A percentile compares a stretch with the other conserved stretches of the same genome.
Conservation (phyloP, 441 rosid species). For the Pelargonium myrrhifolium region DNA sequence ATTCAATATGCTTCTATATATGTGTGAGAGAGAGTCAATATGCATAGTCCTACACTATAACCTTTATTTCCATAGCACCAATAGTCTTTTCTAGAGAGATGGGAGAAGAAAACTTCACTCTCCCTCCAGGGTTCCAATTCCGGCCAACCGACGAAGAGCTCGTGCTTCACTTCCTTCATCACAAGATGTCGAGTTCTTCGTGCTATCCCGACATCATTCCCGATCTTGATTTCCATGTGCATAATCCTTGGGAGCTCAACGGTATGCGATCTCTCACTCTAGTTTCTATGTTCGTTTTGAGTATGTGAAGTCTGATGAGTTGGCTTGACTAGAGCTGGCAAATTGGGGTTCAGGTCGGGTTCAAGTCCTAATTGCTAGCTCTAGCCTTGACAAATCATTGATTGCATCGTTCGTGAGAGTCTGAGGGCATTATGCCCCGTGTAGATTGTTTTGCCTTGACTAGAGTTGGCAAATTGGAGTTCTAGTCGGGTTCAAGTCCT, state of each 20-base stretch:
- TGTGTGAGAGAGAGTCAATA: neutral
- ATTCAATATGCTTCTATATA: neutral
- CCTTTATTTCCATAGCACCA: neutral
- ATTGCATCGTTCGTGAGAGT: no score
- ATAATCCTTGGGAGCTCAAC: constrained; percentile 38
- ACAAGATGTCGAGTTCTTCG: constrained; percentile 24
- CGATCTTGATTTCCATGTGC: constrained; percentile 23
- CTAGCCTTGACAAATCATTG: no score
- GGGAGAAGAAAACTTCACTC: constrained; percentile 24
- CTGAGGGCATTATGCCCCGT: no score
- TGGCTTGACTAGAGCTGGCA: no score
- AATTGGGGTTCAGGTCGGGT: no score
- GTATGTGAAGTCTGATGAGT: neutral
- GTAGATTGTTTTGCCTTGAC: no score
- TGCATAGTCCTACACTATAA: neutral
- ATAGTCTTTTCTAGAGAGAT: constrained; percentile 10
- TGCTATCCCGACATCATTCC: constrained; percentile 31
- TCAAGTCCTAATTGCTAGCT: no score
- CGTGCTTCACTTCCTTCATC: constrained; percentile 37
- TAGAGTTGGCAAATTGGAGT: no score
- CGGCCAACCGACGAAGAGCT: constrained; percentile 45
- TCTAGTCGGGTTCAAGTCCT: no score
- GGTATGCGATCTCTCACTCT: constrained; percentile 19
- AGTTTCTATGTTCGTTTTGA: neutral
- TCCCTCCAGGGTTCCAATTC: constrained; percentile 48